phyloP scores from a whole-genome alignment of 2,329 filamentous ascomycete species.

The Aureobasidium mangrovei region DNA sequence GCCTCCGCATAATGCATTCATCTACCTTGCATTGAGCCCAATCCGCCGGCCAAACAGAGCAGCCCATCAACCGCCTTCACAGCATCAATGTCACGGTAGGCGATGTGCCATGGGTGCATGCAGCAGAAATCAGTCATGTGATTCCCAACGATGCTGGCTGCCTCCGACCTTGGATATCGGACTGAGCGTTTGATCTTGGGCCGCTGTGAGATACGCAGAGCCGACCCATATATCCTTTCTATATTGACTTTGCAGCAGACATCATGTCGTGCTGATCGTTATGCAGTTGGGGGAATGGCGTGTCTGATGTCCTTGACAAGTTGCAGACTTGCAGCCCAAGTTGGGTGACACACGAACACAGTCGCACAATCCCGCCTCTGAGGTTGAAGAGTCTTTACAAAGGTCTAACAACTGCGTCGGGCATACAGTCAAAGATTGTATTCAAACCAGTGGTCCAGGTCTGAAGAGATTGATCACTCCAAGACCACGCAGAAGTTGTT shows the following conservation, averaged over 20 bases:
- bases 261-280: background rate
- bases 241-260: background rate
- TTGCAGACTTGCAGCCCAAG: background rate
- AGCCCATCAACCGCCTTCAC: background rate
- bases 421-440: no score
- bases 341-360: background rate
- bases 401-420: background rate
- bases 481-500: constrained; percentile 90
- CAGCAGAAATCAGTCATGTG: constrained; percentile 1
- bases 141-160: background rate
- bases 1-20: background rate
- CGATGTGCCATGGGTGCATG: background rate
- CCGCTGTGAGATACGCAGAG: background rate
- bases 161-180: background rate
- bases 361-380: background rate
- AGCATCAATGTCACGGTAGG: background rate
- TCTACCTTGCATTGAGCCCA: background rate
- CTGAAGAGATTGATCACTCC: constrained; percentile 22
- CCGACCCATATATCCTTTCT: background rate
- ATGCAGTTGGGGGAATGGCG: background rate
- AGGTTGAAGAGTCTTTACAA: background rate
- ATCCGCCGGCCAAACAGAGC: constrained; percentile 3
- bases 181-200: no score
- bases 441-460: no score
- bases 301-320: background rate